A percentile compares a stretch with the other conserved stretches of the same genome.
Evolutionary conservation across 2,329 filamentous ascomycete species (phyloP).

Genomic region (Raffaelea arxii): DNA sequence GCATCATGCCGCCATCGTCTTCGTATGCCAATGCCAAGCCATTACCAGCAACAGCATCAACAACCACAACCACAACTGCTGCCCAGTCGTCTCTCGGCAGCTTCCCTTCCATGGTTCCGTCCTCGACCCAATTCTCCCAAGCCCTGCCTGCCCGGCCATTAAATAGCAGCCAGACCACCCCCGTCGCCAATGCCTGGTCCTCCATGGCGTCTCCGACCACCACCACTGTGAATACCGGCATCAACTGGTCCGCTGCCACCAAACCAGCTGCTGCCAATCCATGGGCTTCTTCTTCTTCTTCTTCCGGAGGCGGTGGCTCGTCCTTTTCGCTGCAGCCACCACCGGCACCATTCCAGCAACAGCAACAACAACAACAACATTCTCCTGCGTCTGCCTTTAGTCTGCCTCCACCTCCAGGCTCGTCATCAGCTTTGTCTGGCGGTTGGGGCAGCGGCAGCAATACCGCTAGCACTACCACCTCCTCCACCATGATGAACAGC

Average conservation of each 20-base stretch:
- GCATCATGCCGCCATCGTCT: background rate
- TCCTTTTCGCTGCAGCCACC: slow-evolving; percentile 52
- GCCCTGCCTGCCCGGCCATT: slow-evolving; percentile 38
- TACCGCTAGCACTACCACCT: slow-evolving; percentile 7
- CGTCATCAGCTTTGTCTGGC: slow-evolving; percentile 17
- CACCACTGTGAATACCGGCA: slow-evolving; percentile 21
- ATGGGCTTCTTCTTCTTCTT: slow-evolving; percentile 29
- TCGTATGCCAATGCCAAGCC: background rate
- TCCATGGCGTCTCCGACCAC: slow-evolving; percentile 33
- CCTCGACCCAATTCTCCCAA: slow-evolving; percentile 53
- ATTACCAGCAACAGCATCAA: background rate
- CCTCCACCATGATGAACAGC: background rate
- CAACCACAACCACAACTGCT: slow-evolving; percentile 20
- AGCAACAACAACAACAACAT: background rate
- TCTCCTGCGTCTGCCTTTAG: slow-evolving; percentile 7
- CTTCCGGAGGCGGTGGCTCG: slow-evolving; percentile 18
- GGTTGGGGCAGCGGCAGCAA: slow-evolving; percentile 12
- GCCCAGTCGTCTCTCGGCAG: slow-evolving; percentile 45
- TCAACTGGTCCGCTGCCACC: slow-evolving; percentile 39
- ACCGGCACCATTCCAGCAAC: slow-evolving; percentile 19
- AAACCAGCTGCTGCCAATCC: slow-evolving; percentile 30
- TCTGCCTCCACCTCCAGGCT: slow-evolving; percentile 10
- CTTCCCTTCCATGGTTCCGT: slow-evolving; percentile 47
- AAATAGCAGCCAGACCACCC: background rate
- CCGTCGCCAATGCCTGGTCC: slow-evolving; percentile 8